Evolutionary conservation across 2,329 filamentous ascomycete species (phyloP), one percentile per base, ranked within the genome.

Genomic region (Phialophora verrucosa): DNA sequence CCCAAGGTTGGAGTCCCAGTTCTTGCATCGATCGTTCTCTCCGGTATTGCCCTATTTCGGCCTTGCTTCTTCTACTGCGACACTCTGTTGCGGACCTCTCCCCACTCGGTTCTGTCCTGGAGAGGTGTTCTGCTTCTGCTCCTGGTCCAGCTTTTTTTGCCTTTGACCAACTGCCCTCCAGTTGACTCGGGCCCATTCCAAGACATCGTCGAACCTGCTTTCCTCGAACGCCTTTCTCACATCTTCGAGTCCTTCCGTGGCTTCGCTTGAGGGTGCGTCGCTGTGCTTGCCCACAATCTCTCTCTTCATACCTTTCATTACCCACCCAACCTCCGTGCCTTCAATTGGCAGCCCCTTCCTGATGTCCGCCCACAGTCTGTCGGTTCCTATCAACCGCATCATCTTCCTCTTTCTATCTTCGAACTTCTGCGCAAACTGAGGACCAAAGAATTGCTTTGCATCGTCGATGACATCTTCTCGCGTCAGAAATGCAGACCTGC

Each of bases 361-460:
- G 29, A 73, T 64, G 20, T 64, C 44, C 2, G 60, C 55, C 71
- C 71, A 73, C 5, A 73, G 55, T 7, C 47, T 47, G 32, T 65
- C 55, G 14, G 49, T 59, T 25, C 56, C 42, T 25, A 70, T 63
- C 23, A 59, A 35, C 5, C 57, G 38, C n/a, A 64, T 53, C 23
- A 50, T 47, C 17, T 59, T 66, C 4, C 32, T 44, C 35, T 58
- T 65, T 31, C 63, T 58, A 4, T 38, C 55, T 6, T 68, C 62
- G 54, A 67, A 73, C 1, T 57, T 55, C 17, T 32, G 23, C 20
- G 63, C 62, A 47, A 69, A 62, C 8, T 61, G 58, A 5, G 31
- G n/a, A 12, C 69, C 70, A 49, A 71, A 72, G 53, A 66, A 71
- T n/a, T 35, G 7, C 55, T 67, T 71, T 23, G 68, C 66, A 10